A percentile compares a stretch with the other conserved stretches of the same genome.
phyloP scores from a whole-genome alignment of 2,329 filamentous ascomycete genomes.

The Xylaria sp. region DNA sequence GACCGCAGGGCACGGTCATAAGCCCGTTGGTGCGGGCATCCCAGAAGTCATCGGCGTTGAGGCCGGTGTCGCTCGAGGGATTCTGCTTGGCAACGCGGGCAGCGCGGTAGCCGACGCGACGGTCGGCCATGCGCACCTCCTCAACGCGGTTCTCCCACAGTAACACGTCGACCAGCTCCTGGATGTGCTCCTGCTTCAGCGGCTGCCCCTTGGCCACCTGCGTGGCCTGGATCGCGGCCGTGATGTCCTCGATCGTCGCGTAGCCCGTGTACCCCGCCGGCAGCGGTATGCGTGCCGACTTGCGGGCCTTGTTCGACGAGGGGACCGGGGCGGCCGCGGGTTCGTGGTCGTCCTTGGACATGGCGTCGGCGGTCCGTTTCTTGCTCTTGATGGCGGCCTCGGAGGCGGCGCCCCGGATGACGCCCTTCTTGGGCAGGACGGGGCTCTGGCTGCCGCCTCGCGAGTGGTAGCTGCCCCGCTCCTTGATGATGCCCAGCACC shows the following conservation, averaged over 20 bases:
- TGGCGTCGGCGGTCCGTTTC: constrained; percentile 56
- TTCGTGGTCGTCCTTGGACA: constrained; percentile 42
- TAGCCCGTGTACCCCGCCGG: constrained; percentile 75
- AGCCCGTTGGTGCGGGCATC: constrained; percentile 67
- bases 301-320: constrained; percentile 36
- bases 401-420: constrained; percentile 52
- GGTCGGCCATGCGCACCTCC: constrained; percentile 53
- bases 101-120: constrained; percentile 57
- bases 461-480: constrained; percentile 34
- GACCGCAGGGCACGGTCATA: constrained; percentile 87
- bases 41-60: constrained; percentile 36
- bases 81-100: constrained; percentile 50
- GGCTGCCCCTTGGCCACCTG: constrained; percentile 74
- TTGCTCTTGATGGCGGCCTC: constrained; percentile 45
- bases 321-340: constrained; percentile 16
- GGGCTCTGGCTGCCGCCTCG: constrained; percentile 39
- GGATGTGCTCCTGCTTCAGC: constrained; percentile 73
- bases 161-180: constrained; percentile 84
- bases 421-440: constrained; percentile 59
- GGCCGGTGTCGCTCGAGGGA: constrained; percentile 28
- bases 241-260: constrained; percentile 79
- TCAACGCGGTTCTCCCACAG: constrained; percentile 87
- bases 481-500: constrained; percentile 38
- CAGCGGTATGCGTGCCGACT: constrained; percentile 50
- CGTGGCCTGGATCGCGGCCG: constrained; percentile 69